These are phyloP conservation scores for Beauveria bassiana DNA, from an alignment of 2,329 filamentous ascomycete genomes.

Conservation along the genomic window DNA sequence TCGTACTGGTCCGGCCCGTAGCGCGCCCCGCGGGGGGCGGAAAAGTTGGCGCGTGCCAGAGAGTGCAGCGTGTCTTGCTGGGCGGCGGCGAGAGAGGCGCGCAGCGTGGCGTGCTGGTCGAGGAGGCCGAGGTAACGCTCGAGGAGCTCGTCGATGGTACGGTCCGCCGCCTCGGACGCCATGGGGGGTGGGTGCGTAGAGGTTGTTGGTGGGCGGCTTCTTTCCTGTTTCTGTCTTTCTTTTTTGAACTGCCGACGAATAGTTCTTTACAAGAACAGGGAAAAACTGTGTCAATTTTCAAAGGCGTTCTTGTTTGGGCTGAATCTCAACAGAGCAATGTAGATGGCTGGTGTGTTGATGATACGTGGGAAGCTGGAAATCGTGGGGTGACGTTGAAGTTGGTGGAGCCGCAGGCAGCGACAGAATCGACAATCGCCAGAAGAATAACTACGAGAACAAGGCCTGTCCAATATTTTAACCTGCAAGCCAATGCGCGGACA, in stretches of 20 bases:
- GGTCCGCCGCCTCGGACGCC: conserved; percentile 8
- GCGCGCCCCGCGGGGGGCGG: conserved; percentile 51
- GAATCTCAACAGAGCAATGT: not conserved
- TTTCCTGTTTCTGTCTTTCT: not conserved
- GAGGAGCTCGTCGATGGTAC: conserved; percentile 54
- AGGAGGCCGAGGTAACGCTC: conserved; percentile 58
- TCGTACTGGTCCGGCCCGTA: conserved; percentile 69
- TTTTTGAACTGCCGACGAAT: no score
- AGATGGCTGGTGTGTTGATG: not conserved
- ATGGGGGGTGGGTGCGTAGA: not conserved
- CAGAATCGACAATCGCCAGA: not conserved
- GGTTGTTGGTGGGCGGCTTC: not conserved
- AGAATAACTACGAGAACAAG: not conserved
- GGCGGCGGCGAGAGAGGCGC: conserved; percentile 42
- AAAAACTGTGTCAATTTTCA: not conserved
- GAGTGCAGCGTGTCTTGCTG: conserved; percentile 50
- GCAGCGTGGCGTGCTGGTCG: conserved; percentile 57
- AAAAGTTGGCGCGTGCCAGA: conserved; percentile 70
- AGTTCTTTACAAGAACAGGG: no score
- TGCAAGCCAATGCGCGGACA: not conserved
- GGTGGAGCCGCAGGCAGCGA: not conserved
- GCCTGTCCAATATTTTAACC: no score
- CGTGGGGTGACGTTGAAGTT: not conserved
- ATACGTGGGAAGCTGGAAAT: not conserved
- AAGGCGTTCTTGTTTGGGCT: not conserved